Conservation (phyloP, 73 alveolate species). For the Paramecium sexaurelia region DNA sequence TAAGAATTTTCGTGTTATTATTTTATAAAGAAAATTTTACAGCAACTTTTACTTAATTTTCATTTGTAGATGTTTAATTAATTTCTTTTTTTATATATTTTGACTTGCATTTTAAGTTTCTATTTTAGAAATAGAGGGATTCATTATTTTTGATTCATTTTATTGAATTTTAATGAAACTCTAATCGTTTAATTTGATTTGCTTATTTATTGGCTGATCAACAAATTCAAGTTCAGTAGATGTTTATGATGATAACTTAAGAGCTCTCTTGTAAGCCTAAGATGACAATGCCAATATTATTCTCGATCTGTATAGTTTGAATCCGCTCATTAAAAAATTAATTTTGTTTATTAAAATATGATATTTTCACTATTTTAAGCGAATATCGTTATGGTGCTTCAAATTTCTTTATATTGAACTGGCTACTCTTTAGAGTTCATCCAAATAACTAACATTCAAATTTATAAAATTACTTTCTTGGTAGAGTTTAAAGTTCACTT, state of each 20-base stretch:
- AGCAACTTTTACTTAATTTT: not conserved
- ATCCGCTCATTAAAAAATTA: not conserved
- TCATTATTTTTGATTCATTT: not conserved
- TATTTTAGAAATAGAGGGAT: not conserved
- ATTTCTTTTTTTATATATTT: not conserved
- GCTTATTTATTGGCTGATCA: not conserved
- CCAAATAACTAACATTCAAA: not conserved
- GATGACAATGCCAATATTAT: not conserved
- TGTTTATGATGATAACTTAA: not conserved
- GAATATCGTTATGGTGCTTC: slow-evolving; percentile 1
- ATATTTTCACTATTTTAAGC: not conserved
- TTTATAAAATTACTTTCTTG: not conserved
- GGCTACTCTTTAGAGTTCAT: not conserved
- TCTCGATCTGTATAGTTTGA: not conserved
- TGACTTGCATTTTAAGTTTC: not conserved
- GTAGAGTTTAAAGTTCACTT: not conserved
- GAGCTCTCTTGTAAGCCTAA: not conserved
- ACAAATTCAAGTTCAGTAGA: slow-evolving; percentile 14
- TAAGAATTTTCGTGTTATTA: not conserved
- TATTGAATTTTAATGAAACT: not conserved
- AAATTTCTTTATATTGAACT: not conserved
- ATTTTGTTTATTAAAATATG: slow-evolving; percentile 3
- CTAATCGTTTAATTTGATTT: not conserved
- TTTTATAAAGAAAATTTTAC: not conserved
- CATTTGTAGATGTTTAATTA: not conserved